These are phyloP conservation scores for Trypanosoma platydactyli DNA, from an alignment of 208 protist species.

Conservation along the genomic window DNA sequence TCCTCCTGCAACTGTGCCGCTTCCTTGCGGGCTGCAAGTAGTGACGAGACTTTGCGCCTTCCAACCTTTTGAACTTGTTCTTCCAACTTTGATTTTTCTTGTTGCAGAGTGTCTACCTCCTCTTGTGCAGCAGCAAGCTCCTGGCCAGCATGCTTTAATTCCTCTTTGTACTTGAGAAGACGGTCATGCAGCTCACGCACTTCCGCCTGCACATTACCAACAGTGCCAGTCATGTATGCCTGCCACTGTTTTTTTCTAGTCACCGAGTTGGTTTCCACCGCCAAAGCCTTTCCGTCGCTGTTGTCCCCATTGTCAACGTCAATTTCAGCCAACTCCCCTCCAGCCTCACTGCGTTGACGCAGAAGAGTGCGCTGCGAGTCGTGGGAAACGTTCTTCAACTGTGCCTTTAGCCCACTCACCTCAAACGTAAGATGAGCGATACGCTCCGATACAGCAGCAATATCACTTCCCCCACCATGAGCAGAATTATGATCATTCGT, in stretches of 20 bases:
- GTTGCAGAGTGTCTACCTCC: slow-evolving; percentile 20
- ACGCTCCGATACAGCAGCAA: not conserved
- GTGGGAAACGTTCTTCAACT: not conserved
- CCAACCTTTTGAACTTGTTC: slow-evolving; percentile 23
- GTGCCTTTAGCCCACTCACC: not conserved
- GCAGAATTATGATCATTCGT: not conserved
- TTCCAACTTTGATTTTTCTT: not conserved
- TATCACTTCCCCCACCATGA: not conserved
- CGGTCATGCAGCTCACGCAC: not conserved
- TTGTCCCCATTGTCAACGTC: not conserved
- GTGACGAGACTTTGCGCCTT: slow-evolving; percentile 32
- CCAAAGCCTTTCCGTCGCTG: not conserved
- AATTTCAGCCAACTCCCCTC: not conserved
- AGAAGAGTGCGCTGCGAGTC: not conserved
- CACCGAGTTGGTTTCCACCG: not conserved
- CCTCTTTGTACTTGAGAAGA: slow-evolving; percentile 14
- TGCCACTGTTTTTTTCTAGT: not conserved
- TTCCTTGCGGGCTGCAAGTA: slow-evolving; percentile 32
- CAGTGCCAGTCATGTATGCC: not conserved
- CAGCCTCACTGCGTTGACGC: not conserved
- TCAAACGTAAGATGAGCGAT: not conserved
- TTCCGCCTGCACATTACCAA: not conserved
- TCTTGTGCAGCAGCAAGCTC: not conserved
- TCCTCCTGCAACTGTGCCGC: slow-evolving; percentile 19
- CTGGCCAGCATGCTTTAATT: slow-evolving; percentile 10